A percentile compares a stretch with the other conserved stretches of the same genome.
Conservation (phyloP, 2,329 filamentous ascomycete species). For the Chrysosporium keratinophilum region DNA sequence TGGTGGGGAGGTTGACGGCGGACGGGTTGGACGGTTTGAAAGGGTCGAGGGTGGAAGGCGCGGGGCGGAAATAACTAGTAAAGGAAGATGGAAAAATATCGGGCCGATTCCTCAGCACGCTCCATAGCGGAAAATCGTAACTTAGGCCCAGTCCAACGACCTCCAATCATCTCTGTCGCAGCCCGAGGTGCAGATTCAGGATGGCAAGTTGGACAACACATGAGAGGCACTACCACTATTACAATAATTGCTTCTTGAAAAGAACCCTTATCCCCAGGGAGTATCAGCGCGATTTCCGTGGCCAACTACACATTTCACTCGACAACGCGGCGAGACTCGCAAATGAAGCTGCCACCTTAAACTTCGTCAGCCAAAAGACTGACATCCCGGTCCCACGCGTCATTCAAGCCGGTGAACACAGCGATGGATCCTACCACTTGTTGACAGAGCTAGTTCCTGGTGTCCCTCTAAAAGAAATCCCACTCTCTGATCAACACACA, state of each 20-base stretch:
- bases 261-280: constrained; percentile 1
- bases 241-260: constrained; percentile 1
- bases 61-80: too few species aligned
- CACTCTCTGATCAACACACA: constrained; percentile 1
- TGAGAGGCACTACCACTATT: constrained; percentile 2
- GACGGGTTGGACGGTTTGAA: too few species aligned
- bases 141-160: neutral
- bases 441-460: constrained; percentile 5
- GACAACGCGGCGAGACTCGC: constrained; percentile 6
- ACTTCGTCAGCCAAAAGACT: constrained; percentile 10
- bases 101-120: too few species aligned
- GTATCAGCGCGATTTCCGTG: neutral
- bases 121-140: too few species aligned
- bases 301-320: constrained; percentile 3
- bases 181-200: neutral
- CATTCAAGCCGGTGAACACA: constrained; percentile 2
- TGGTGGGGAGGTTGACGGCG: too few species aligned
- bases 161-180: constrained; percentile 1
- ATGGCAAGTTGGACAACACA: constrained; percentile 4
- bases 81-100: too few species aligned
- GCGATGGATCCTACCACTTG: constrained; percentile 7
- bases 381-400: constrained; percentile 12
- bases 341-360: constrained; percentile 13
- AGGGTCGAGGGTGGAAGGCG: too few species aligned
- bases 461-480: neutral